Conservation (phyloP, 768 basidiomycete species). For the Pulveroboletus sp. region DNA sequence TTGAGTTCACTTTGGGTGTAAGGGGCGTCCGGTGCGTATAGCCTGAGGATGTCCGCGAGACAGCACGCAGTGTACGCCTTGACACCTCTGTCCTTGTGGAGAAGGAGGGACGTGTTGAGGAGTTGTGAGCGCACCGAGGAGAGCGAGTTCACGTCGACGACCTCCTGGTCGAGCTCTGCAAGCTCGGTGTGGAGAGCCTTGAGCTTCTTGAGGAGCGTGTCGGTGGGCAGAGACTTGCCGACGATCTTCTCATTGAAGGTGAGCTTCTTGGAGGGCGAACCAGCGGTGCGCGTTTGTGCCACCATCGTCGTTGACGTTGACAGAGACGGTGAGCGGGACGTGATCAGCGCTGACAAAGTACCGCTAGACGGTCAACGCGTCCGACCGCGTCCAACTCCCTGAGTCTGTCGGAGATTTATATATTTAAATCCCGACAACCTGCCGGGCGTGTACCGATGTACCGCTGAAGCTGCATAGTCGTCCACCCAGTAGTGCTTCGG, state of each 20-base stretch:
- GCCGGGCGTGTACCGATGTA: background rate
- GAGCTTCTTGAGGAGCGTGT: conserved; percentile 82
- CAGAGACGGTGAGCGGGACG: background rate
- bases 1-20: conserved; percentile 84
- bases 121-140: conserved; percentile 70
- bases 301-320: conserved; percentile 48
- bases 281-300: conserved; percentile 63
- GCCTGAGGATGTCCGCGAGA: conserved; percentile 85
- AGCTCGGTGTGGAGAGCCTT: conserved; percentile 74
- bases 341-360: conserved; percentile 1
- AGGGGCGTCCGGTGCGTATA: conserved; percentile 96
- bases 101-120: conserved; percentile 69
- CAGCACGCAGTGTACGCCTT: conserved; percentile 95
- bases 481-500: background rate
- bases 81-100: conserved; percentile 94
- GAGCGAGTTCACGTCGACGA: conserved; percentile 71
- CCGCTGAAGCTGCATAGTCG: too few species aligned
- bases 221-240: conserved; percentile 71
- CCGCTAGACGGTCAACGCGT: conserved; percentile 13
- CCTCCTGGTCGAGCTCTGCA: conserved; percentile 82
- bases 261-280: conserved; percentile 54
- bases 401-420: conserved; percentile 6
- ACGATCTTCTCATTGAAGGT: conserved; percentile 79
- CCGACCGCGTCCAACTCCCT: conserved; percentile 1
- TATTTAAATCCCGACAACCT: background rate